Base-by-base conservation (phyloP, 805 yeast species). In the Yamadazyma ubonensis region DNA sequence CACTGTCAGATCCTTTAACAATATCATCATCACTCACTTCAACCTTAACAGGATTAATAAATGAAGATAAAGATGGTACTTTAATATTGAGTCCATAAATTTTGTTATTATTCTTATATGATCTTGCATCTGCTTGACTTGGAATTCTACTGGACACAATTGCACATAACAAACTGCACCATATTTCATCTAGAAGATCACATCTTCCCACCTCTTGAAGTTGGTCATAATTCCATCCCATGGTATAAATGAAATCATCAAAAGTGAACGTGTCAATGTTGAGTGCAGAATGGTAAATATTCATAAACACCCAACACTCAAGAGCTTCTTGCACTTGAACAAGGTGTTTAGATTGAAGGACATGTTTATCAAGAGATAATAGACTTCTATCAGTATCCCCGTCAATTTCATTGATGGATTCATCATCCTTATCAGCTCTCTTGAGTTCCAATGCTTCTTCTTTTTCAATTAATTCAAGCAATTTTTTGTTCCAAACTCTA, bases 301-400 rank as follows among this genome's bases (percentile, higher is more conserved):
- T 86, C 20, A 86, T 58, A 52, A 87, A 88, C 1, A 77, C 67
- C 95, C 95, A 88, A 3, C 75, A 58, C 51, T 86, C 90, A 17
- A 88, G 55, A 0, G 83, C 73, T 36, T 75, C 76, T 36, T 62
- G 70, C 3, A 64, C 46, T 5, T 54, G 25, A 3, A 33, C 26
- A 2, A 62, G 34, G 10, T 49, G 31, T 7, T 32, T 21, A 1
- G 40, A 33, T 6, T 39, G 15, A 26, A 56, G 47, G 8, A 44
- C 14, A 14, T 43, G 30, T 15, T 48, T 44, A 15, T 54, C 51
- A 10, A 36, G n/a, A 7, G 26, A 32, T 7, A 34, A 33, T 8
- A 41, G 26, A 22, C 38, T 37, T 11, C 17, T 30, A 20, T 33
- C 36, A 5, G 27, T 38, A 26, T 42, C 44, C 5, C 30, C 26